Evolutionary conservation across 768 basidiomycete species (phyloP).

Genomic region (Tricholoma hemisulphureum): DNA sequence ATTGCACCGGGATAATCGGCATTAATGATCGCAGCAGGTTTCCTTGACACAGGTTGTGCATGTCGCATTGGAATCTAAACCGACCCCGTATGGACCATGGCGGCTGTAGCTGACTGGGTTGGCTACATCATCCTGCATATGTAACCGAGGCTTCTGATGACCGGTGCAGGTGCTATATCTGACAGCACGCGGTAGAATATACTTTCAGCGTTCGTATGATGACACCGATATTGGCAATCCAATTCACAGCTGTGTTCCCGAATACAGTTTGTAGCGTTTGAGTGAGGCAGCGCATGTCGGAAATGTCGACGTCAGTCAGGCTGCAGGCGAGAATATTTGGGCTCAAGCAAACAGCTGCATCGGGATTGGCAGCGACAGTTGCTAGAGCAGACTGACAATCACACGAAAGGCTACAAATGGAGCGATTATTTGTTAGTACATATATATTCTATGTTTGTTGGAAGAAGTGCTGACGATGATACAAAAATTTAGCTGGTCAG

Average conservation of each 20-base stretch:
- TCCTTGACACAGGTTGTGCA: conserved; percentile 10
- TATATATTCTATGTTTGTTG: not conserved
- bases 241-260: not conserved
- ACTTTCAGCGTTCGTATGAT: conserved; percentile 6
- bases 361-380: conserved; percentile 9
- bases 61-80: conserved; percentile 1
- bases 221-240: conserved; percentile 2
- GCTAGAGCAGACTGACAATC: conserved; percentile 8
- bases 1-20: conserved; percentile 6
- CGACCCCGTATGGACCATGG: not conserved
- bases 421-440: not conserved
- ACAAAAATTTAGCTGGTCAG: conserved; percentile 14
- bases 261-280: conserved; percentile 4
- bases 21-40: conserved; percentile 7
- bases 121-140: not conserved
- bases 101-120: not conserved
- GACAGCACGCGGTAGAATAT: not conserved
- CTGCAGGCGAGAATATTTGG: conserved; percentile 3
- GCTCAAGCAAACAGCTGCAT: conserved; percentile 10
- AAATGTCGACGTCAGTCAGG: conserved; percentile 8
- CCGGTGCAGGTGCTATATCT: not conserved
- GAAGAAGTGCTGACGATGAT: conserved; percentile 5
- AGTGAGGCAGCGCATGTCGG: conserved; percentile 8
- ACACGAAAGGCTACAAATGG: conserved; percentile 3
- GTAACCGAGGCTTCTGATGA: not conserved